These are phyloP conservation scores for Lentinula detonsa DNA, from an alignment of 768 basidiomycete genomes.

Conservation along the genomic window DNA sequence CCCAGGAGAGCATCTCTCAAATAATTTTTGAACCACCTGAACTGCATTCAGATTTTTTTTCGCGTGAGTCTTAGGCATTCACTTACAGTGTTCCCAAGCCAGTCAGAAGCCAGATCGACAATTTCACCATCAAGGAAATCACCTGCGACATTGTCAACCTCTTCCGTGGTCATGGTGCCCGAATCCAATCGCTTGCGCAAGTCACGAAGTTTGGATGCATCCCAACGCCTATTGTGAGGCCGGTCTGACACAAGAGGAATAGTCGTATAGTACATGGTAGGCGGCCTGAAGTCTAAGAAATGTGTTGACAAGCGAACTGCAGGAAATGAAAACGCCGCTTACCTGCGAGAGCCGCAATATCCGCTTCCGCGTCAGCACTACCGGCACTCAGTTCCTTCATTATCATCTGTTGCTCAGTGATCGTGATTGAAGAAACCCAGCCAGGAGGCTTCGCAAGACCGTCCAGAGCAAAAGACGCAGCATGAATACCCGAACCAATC, in stretches of 20 bases:
- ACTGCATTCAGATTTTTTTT: slow-evolving; percentile 3
- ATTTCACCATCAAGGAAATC: slow-evolving; percentile 94
- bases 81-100: slow-evolving; percentile 92
- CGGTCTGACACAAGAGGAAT: slow-evolving; percentile 89
- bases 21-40: slow-evolving; percentile 94
- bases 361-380: slow-evolving; percentile 70
- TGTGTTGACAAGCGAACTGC: slow-evolving; percentile 12
- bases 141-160: slow-evolving; percentile 84
- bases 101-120: slow-evolving; percentile 93
- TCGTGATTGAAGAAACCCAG: slow-evolving; percentile 72
- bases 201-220: slow-evolving; percentile 90
- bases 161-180: slow-evolving; percentile 75
- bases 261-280: slow-evolving; percentile 93
- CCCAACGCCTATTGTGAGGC: slow-evolving; percentile 83
- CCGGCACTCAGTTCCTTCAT: slow-evolving; percentile 88
- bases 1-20: slow-evolving; percentile 76
- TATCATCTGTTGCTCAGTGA: slow-evolving; percentile 96
- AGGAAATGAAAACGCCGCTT: slow-evolving; percentile 21
- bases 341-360: slow-evolving; percentile 86
- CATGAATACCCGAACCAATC: slow-evolving; percentile 73
- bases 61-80: neutral
- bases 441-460: slow-evolving; percentile 55
- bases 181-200: slow-evolving; percentile 91
- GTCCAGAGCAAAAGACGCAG: slow-evolving; percentile 47
- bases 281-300: slow-evolving; percentile 78